These are phyloP conservation scores for Saitozyma sp. DNA, from an alignment of 768 basidiomycete species.

Conservation along the genomic window DNA sequence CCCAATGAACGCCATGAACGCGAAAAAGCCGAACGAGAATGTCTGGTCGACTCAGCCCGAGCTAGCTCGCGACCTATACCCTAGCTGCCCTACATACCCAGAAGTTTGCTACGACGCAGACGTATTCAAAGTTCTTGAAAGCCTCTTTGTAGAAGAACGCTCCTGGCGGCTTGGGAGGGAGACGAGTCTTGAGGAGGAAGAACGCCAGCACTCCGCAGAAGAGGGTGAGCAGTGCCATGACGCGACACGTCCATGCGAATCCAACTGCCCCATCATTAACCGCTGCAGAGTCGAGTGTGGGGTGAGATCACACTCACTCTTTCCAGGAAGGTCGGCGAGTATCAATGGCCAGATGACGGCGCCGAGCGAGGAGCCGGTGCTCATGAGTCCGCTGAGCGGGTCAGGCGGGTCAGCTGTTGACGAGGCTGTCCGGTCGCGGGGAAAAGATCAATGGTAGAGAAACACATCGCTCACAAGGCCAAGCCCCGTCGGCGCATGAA, in stretches of 20 bases:
- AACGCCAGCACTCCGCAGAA: slow-evolving; percentile 12
- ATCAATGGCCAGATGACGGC: slow-evolving; percentile 18
- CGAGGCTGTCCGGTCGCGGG: slow-evolving; percentile 10
- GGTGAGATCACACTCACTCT: slow-evolving; percentile 4
- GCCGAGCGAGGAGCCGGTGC: slow-evolving; percentile 17
- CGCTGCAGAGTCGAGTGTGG: not conserved
- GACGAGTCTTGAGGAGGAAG: slow-evolving; percentile 27
- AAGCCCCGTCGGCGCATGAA: slow-evolving; percentile 19
- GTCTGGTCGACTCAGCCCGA: slow-evolving; percentile 10
- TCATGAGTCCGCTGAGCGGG: not conserved
- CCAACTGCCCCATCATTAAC: slow-evolving; percentile 22
- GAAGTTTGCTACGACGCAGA: slow-evolving; percentile 12
- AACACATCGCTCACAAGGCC: slow-evolving; percentile 19
- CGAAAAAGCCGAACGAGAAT: slow-evolving; percentile 23
- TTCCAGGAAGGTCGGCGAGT: slow-evolving; percentile 9
- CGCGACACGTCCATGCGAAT: slow-evolving; percentile 31
- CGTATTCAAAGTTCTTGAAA: slow-evolving; percentile 21
- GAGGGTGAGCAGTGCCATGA: slow-evolving; percentile 25
- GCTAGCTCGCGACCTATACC: not conserved
- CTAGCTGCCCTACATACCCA: slow-evolving; percentile 12
- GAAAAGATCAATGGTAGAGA: too few relatives aligned
- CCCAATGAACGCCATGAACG: slow-evolving; percentile 24
- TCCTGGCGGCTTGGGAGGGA: slow-evolving; percentile 34
- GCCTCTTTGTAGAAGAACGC: slow-evolving; percentile 25
- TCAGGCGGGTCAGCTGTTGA: not conserved